Evolutionary conservation across 2,329 filamentous ascomycete genomes (phyloP), one percentile per base, ranked within the genome.

Genomic region (Fusarium torulosum): DNA sequence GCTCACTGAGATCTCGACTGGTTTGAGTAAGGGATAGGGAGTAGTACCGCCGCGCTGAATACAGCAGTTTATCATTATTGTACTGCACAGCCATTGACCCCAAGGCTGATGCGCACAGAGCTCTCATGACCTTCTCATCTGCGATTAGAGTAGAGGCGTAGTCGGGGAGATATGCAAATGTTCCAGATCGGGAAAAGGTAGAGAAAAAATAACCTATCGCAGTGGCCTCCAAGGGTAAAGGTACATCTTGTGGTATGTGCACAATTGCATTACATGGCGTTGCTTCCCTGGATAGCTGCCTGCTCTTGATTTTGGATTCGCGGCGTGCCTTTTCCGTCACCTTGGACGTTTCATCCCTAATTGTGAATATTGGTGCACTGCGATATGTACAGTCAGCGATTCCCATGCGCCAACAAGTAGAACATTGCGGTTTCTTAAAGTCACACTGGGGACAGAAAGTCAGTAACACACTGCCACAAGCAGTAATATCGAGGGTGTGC

Each of bases 81-180:
- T 49, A 14, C 14, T 54, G 42, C 15, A 40, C 14, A 6, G 43
- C 42, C 52, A 54, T 54, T 40, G 52, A 54, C 15, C 52, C 52
- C 9, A 54, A 31, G 15, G 52, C 42, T 17, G 52, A 54, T 3
- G 52, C 52, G 21, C 33, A 54, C 3, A 54, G 11, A 15, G 43
- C 52, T 31, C 29, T 31, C n/a, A n/a, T 49, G 15, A 54, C 6
- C 6, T 4, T 49, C 7, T 20, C 33, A 17, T 54, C 43, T 1
- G 38, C 23, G 4, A 23, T 9, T 5, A 54, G 21, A 4, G 4
- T 29, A 13, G 52, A 49, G 0, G 52, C 9, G 13, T 19, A 54
- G 3, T 49, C 23, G 2, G 52, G 43, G 0, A 54, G 6, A 7
- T 54, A 54, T 19, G 52, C 19, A 7, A 54, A 54, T 0, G 43